phyloP scores from a whole-genome alignment of 306 rosid genomes.

The Citrullus mucosospermus region DNA sequence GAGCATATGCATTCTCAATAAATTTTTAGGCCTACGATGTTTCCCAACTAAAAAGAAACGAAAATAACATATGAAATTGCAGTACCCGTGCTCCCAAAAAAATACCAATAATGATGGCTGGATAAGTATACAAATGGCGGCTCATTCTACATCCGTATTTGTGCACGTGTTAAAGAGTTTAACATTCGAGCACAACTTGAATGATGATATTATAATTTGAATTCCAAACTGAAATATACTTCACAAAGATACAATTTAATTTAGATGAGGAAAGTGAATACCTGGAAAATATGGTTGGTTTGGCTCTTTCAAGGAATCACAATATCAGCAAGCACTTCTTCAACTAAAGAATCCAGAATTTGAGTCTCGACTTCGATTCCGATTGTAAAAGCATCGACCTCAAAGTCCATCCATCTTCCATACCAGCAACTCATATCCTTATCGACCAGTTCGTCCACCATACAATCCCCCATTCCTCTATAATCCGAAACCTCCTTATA shows the following conservation, averaged over 20 bases:
- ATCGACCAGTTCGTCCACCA: slow-evolving; percentile 87
- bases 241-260: not conserved
- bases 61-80: not conserved
- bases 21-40: not conserved
- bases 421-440: slow-evolving; percentile 70
- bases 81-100: not conserved
- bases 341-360: slow-evolving; percentile 53
- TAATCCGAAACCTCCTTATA: slow-evolving; percentile 59
- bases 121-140: not conserved
- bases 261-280: not conserved
- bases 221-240: not conserved
- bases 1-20: not conserved
- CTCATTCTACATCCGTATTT: not conserved
- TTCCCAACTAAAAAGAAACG: not conserved
- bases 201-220: not conserved
- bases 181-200: not conserved
- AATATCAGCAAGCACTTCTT: slow-evolving; percentile 44
- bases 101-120: not conserved
- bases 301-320: not conserved
- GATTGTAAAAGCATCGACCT: slow-evolving; percentile 39
- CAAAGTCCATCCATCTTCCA: slow-evolving; percentile 77
- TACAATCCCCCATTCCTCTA: slow-evolving; percentile 59
- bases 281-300: not conserved
- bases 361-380: slow-evolving; percentile 63
- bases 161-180: not conserved